Evolutionary conservation across 768 basidiomycete species (phyloP).

Genomic region (Tricholoma furcatifolium): DNA sequence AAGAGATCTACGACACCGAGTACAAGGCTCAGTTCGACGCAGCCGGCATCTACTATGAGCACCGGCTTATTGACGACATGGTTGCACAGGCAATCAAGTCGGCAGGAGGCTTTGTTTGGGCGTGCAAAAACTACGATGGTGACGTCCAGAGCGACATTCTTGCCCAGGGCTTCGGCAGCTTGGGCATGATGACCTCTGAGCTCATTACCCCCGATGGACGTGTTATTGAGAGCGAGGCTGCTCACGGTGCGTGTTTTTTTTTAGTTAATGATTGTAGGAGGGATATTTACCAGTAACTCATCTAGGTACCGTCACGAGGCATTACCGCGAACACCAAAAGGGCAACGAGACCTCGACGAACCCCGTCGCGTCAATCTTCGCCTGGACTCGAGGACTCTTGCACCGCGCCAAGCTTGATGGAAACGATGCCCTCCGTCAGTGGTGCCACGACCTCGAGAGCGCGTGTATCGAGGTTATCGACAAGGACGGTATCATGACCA

Average conservation of each 20-base stretch:
- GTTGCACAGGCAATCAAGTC: constrained; percentile 98
- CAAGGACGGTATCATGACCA: constrained; percentile 90
- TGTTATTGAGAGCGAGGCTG: constrained; percentile 93
- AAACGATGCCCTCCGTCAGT: constrained; percentile 70
- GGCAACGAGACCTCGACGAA: constrained; percentile 98
- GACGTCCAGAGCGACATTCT: constrained; percentile 91
- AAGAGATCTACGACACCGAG: constrained; percentile 85
- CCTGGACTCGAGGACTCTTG: constrained; percentile 94
- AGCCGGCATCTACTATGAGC: constrained; percentile 85
- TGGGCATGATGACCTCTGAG: constrained; percentile 99
- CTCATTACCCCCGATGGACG: constrained; percentile 93
- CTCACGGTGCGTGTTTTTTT: constrained; percentile 62
- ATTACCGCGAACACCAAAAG: constrained; percentile 97
- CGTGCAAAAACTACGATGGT: constrained; percentile 79
- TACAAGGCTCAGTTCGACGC: constrained; percentile 74
- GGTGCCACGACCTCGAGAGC: constrained; percentile 78
- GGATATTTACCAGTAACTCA: neutral
- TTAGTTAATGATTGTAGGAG: neutral
- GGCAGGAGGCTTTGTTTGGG: constrained; percentile 86
- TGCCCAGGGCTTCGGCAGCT: constrained; percentile 93
- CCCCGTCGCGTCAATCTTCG: constrained; percentile 97
- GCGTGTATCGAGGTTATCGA: constrained; percentile 93
- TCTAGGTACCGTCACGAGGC: constrained; percentile 84
- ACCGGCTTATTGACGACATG: constrained; percentile 97
- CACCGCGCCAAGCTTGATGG: constrained; percentile 91